Evolutionary conservation across 345 rosid genomes (phyloP), one percentile per base, ranked within the genome.

Genomic region (Psidium guajava): DNA sequence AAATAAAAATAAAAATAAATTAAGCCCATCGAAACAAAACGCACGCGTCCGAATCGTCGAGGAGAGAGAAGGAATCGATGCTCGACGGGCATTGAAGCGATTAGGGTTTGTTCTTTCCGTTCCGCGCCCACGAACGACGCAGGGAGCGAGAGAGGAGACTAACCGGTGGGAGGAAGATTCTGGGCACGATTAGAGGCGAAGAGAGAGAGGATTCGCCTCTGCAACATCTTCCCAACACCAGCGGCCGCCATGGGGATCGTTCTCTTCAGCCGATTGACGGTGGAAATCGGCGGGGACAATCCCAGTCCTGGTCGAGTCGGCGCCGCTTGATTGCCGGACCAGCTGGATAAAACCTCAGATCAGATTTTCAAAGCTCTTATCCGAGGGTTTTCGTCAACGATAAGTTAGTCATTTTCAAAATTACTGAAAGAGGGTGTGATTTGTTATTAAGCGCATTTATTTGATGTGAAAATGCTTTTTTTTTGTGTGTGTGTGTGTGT

Each of bases 161-260:
- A 8, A 89, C 93, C 93, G 55, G 55, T 44, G 24, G 82, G 56
- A 81, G 82, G 81, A 82, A 87, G 82, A 11, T 40, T 12, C 40
- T 11, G 56, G 51, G 81, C 69, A 32, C 55, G 59, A 82, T 86
- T 54, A 57, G 47, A 82, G 64, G 87, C 20, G 81, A 89, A 42
- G 7, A 57, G 77, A 59, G 91, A 85, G 55, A 90, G 84, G 1
- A 87, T n/a, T n/a, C 91, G 91, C 84, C 87, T 88, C 84, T 80
- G 91, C 47, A 87, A 20, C 59, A 88, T 85, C 86, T 32, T 64
- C 75, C 44, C 75, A 18, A 18, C 44, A 16, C 89, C 81, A 49
- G 86, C 83, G 3, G 86, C 89, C 85, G 86, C 86, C 86, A 75
- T 85, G 69, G 64, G 53, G 49, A 5, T 49, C 51, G 51, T 49